phyloP scores from a whole-genome alignment of 108 stramenopile species.

The Skeletonema grethae region DNA sequence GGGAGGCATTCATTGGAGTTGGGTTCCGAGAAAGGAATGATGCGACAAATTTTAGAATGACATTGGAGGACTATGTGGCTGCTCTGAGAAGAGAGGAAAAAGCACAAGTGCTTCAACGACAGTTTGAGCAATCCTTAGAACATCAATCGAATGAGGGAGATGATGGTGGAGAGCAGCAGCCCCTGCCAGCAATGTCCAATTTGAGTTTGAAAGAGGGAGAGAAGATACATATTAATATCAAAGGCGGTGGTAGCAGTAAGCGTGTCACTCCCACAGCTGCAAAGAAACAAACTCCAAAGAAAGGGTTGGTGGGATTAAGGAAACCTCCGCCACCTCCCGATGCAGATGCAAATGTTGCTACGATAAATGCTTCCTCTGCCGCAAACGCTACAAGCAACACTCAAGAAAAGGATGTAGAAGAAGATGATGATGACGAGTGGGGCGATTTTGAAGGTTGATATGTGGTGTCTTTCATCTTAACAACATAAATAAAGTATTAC shows the following conservation, averaged over 20 bases:
- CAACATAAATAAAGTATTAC: no score
- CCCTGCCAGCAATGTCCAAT: conserved; percentile 37
- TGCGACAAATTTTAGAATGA: conserved; percentile 79
- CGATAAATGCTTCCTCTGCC: not conserved
- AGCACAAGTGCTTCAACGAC: conserved; percentile 47
- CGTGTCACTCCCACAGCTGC: not conserved
- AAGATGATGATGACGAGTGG: conserved; percentile 34
- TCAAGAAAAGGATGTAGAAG: not conserved
- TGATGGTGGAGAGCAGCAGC: conserved; percentile 3
- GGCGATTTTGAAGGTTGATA: conserved; percentile 48
- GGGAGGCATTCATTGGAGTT: conserved; percentile 77
- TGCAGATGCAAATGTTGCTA: conserved; percentile 1
- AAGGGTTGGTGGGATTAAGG: conserved; percentile 18
- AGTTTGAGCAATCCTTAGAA: conserved; percentile 37
- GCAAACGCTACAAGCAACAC: not conserved
- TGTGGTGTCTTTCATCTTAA: not conserved
- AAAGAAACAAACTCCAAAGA: conserved; percentile 14
- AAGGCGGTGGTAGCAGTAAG: conserved; percentile 12
- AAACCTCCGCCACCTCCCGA: conserved; percentile 19
- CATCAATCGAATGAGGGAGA: conserved; percentile 4
- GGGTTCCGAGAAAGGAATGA: conserved; percentile 86
- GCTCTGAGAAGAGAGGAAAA: conserved; percentile 41
- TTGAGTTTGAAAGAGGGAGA: conserved; percentile 71
- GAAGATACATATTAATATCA: conserved; percentile 72
- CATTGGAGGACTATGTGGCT: conserved; percentile 65